Conservation (phyloP, 768 basidiomycete genomes). For the Mrakia frigida region DNA sequence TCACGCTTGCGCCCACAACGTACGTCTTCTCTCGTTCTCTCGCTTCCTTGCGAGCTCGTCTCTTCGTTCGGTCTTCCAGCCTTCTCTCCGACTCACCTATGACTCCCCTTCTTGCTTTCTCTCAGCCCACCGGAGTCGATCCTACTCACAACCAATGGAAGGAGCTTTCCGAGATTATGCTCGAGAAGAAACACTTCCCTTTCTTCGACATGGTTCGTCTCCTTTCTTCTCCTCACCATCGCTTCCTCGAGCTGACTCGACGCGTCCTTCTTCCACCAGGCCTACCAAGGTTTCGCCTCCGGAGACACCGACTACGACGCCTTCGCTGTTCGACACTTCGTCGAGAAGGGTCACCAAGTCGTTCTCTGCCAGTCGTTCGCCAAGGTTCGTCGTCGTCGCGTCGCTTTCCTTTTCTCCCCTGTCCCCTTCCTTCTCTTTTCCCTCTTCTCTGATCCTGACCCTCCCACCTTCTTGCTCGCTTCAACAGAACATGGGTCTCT, state of each 20-base stretch:
- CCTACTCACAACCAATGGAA: slow-evolving; percentile 90
- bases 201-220: slow-evolving; percentile 83
- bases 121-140: slow-evolving; percentile 81
- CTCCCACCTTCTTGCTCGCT: background rate
- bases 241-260: background rate
- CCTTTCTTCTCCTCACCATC: background rate
- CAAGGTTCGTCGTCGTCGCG: slow-evolving; percentile 51
- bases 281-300: slow-evolving; percentile 98
- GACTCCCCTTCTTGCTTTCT: slow-evolving; percentile 86
- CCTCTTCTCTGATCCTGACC: background rate
- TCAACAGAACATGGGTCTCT: slow-evolving; percentile 83
- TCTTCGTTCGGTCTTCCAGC: too few relatives aligned
- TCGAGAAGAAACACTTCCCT: slow-evolving; percentile 86
- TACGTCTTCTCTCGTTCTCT: background rate
- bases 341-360: slow-evolving; percentile 79
- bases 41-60: background rate
- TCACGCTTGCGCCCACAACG: slow-evolving; percentile 95
- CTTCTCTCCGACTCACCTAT: background rate
- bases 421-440: background rate
- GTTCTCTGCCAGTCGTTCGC: slow-evolving; percentile 93
- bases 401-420: background rate
- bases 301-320: slow-evolving; percentile 86
- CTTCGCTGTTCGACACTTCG: slow-evolving; percentile 90
- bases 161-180: slow-evolving; percentile 77
- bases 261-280: slow-evolving; percentile 41